phyloP scores from a whole-genome alignment of 257 asterid species.

The Forsythia suspensa region DNA sequence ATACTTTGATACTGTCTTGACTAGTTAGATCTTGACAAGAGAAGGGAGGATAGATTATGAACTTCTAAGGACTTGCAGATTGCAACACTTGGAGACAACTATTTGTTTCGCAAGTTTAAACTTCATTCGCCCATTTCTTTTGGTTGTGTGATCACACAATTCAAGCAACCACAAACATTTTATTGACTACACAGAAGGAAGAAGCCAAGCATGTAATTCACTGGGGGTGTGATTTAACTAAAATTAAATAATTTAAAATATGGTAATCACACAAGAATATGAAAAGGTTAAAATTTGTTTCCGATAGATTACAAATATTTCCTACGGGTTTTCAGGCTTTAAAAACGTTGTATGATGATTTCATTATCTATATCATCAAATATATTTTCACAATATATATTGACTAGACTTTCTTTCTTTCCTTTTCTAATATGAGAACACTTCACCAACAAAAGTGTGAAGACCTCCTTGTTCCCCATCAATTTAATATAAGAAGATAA shows the following conservation, averaged over 20 bases:
- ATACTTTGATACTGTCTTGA: not conserved
- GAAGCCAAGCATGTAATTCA: not conserved
- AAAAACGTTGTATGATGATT: not conserved
- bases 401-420: not conserved
- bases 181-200: not conserved
- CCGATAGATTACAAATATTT: not conserved
- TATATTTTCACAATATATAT: not conserved
- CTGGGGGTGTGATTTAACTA: not conserved
- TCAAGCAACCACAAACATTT: not conserved
- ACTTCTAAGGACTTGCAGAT: not conserved
- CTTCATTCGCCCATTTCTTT: not conserved
- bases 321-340: not conserved
- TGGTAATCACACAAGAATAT: not conserved
- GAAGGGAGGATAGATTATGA: not conserved
- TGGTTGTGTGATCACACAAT: not conserved
- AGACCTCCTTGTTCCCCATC: not conserved
- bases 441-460: not conserved
- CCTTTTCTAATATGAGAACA: not conserved
- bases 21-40: not conserved
- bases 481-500: not conserved
- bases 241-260: not conserved
- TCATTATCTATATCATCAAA: not conserved
- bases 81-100: not conserved
- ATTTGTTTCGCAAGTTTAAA: not conserved
- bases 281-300: not conserved